Evolutionary conservation across 2,329 filamentous ascomycete genomes (phyloP), one percentile per base, ranked within the genome.

Genomic region (Tolypocladium tropicale): DNA sequence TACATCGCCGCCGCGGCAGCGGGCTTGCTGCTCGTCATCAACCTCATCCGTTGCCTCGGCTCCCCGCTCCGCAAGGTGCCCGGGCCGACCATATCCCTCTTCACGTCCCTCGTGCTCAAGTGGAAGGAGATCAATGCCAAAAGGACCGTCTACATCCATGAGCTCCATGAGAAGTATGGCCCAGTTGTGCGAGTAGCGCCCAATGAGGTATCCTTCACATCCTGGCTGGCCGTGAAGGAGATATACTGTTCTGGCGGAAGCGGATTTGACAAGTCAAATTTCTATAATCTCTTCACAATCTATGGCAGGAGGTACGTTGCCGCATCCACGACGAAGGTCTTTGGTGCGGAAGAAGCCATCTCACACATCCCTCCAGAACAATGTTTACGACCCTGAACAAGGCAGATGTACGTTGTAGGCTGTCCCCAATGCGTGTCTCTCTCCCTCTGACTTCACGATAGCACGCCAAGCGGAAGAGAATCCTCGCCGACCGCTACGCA

Each of bases 401-500:
- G 64, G 72, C 75, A 6, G 74, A 78, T 61, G 79, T 80, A 62
- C 67, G 76, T 65, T 7, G 18, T 21, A 28, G 10, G 6, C 16
- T n/a, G 25, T 21, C 53, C 48, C 18, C 12, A 18, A 0, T 18
- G 9, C 2, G 3, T 6, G n/a, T 11, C 2, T 32, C 36, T 16
- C 18, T 12, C 12, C 14, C 18, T 10, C 25, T 39, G 25, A 52
- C 16, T 4, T 14, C 11, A 36, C 30, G 14, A 51, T 53, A 86
- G 80, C 85, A 89, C 64, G 81, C 80, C 33, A 80, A 78, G 59
- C 77, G 83, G 57, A 86, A 84, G 64, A 76, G 83, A 32, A 72
- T 85, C 52, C 74, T 88, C 49, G 84, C 84, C 1, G 83, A 87
- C 63, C 76, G 83, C 33, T 89, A 89, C 65, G 81, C 85, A 33